Evolutionary conservation across 495 filamentous ascomycete genomes (phyloP).

Genomic region (Terfezia boudieri): DNA sequence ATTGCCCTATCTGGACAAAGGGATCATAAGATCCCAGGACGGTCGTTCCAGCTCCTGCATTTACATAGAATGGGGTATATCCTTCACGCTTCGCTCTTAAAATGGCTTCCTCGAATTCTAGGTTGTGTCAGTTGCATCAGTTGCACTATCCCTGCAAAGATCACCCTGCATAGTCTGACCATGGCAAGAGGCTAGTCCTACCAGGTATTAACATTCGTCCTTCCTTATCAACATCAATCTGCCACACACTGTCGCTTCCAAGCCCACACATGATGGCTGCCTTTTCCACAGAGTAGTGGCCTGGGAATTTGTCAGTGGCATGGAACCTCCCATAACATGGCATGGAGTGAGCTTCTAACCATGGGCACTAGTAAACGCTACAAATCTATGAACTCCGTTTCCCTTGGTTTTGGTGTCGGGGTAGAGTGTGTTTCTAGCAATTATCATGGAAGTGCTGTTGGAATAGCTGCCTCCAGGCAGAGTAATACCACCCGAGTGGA

Average conservation of each 20-base stretch:
- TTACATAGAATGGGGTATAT: conserved; percentile 78
- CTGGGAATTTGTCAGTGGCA: too few species aligned
- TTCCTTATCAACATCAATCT: conserved; percentile 46
- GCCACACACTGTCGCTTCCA: conserved; percentile 46
- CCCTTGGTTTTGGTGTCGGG: conserved; percentile 53
- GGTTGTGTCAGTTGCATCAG: background rate
- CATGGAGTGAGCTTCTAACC: conserved; percentile 20
- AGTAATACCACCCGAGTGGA: conserved; percentile 63
- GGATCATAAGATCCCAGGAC: conserved; percentile 81
- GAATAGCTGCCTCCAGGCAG: conserved; percentile 69
- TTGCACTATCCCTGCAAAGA: background rate
- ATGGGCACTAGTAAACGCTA: conserved; percentile 73
- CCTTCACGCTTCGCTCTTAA: conserved; percentile 35
- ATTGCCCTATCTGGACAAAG: conserved; percentile 41
- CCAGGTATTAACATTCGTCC: conserved; percentile 36
- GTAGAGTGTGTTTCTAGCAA: conserved; percentile 70
- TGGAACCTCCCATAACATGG: too few species aligned
- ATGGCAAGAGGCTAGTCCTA: conserved; percentile 20
- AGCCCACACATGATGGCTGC: conserved; percentile 71
- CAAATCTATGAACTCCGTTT: conserved; percentile 38
- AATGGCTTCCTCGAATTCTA: conserved; percentile 39
- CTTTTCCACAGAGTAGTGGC: conserved; percentile 84
- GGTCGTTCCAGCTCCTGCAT: conserved; percentile 85
- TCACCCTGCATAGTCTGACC: background rate
- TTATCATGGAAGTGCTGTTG: conserved; percentile 68